Evolutionary conservation across 192 early-diverging fungal genomes (phyloP), one percentile per base, ranked within the genome.

Genomic region (Chytriomyces sp.): DNA sequence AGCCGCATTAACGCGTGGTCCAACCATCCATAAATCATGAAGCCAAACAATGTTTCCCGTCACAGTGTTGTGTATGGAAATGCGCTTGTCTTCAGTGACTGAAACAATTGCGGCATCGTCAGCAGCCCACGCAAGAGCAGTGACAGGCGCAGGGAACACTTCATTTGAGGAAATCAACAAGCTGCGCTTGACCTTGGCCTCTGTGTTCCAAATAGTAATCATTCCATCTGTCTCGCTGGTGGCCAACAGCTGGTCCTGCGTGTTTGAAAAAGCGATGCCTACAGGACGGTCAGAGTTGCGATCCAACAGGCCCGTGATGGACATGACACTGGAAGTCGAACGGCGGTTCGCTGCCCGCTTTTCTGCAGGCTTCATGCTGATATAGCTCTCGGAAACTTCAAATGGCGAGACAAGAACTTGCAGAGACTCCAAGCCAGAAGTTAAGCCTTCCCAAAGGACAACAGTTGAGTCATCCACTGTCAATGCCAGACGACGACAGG

Each of bases 41-140:
- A 75, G 40, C 74, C 74, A 75, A 7, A 75, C 74, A 44, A 75
- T 49, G 34, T 69, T 67, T 34, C 74, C 74, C 40, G 74, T 75
- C 8, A 75, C 74, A 19, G 74, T 75, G 65, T 75, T 75, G 52
- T 75, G 74, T 28, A 75, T 69, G 12, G 64, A 54, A 39, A 75
- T 38, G 12, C 74, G 64, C 33, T 75, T 75, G 33, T 75, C 74
- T 37, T 75, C 74, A 59, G 74, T 68, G 39, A 69, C 10, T 4
- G 74, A 75, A 5, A 75, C 66, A 5, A 75, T 32, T 19, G 74
- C 64, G 25, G 74, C 74, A 52, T 75, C 74, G 38, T 75, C 74
- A 22, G 55, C 19, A 26, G 74, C 74, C 74, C 74, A 75, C 6
- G 56, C 65, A 53, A 75, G 59, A 6, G 61, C 40, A 36, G 57